A percentile compares a stretch with the other conserved stretches of the same genome.
phyloP scores from a whole-genome alignment of 768 basidiomycete genomes.

The Russula sp. region DNA sequence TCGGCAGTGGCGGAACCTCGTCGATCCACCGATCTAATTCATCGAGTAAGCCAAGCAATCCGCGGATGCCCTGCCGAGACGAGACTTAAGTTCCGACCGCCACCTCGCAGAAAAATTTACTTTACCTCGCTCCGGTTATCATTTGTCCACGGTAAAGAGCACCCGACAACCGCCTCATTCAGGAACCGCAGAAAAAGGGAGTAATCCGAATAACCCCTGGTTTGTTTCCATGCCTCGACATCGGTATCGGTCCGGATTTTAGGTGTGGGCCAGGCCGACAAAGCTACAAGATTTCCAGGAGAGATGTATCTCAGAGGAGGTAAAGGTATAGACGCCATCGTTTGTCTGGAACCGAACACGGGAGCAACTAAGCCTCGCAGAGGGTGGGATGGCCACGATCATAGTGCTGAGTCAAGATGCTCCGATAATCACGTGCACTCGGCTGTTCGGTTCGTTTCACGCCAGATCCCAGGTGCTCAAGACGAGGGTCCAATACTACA shows the following conservation, averaged over 20 bases:
- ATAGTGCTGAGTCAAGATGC: background rate
- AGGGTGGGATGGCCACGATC: no score
- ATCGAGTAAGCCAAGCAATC: constrained; percentile 53
- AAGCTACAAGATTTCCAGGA: constrained; percentile 2
- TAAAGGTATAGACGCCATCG: constrained; percentile 16
- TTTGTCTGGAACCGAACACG: background rate
- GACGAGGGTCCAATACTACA: no score
- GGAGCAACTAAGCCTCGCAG: background rate
- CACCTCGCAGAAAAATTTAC: background rate
- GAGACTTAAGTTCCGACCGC: constrained; percentile 8
- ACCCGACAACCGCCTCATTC: constrained; percentile 71
- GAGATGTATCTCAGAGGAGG: constrained; percentile 16
- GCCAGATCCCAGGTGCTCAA: background rate
- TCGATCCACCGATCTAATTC: constrained; percentile 69
- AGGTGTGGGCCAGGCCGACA: constrained; percentile 35
- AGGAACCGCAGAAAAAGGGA: constrained; percentile 68
- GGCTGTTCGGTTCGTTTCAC: background rate
- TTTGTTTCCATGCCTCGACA: constrained; percentile 63
- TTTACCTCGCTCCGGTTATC: constrained; percentile 27
- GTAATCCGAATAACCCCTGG: constrained; percentile 69
- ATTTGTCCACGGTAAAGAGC: constrained; percentile 41
- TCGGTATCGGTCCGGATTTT: constrained; percentile 71
- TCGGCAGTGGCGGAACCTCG: constrained; percentile 66
- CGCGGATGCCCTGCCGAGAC: constrained; percentile 40
- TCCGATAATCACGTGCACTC: constrained; percentile 2